These are phyloP conservation scores for Magnolia changhungtana DNA, from an alignment of 164 flowering plant genomes.

Conservation along the genomic window DNA sequence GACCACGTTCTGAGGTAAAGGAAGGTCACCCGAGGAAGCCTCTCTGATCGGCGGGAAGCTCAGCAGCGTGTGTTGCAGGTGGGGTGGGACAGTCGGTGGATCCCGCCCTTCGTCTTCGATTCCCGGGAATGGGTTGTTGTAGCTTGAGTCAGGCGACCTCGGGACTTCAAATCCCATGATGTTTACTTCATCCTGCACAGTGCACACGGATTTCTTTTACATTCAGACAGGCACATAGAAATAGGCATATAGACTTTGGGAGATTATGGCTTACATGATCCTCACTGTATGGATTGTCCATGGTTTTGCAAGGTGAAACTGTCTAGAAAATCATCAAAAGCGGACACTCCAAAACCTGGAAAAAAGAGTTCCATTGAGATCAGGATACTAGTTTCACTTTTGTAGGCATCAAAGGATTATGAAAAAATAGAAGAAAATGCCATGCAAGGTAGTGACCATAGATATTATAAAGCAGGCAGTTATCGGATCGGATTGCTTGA, in stretches of 20 bases:
- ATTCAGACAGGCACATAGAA: neutral
- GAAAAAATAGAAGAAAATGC: neutral
- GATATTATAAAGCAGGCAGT: too few species aligned
- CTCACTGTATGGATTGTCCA: constrained; percentile 41
- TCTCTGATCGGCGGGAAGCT: constrained; percentile 53
- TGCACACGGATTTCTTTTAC: constrained; percentile 22
- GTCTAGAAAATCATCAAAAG: constrained; percentile 9
- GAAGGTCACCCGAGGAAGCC: constrained; percentile 35
- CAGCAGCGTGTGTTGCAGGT: constrained; percentile 65
- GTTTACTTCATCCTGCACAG: constrained; percentile 60
- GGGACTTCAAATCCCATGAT: constrained; percentile 89
- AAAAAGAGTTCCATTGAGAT: constrained; percentile 9
- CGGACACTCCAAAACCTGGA: constrained; percentile 11
- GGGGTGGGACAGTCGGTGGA: constrained; percentile 83
- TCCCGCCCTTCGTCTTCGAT: constrained; percentile 75
- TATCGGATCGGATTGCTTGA: too few species aligned
- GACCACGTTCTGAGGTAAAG: constrained; percentile 62
- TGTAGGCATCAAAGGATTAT: neutral
- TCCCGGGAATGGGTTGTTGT: constrained; percentile 62
- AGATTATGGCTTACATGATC: constrained; percentile 36
- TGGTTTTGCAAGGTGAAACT: constrained; percentile 14
- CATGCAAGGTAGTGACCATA: neutral
- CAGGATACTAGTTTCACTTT: constrained; percentile 1
- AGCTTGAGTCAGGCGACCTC: constrained; percentile 82
- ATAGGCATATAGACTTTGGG: neutral